Evolutionary conservation across 345 rosid genomes (phyloP), one percentile per base, ranked within the genome.

Genomic region (Mercurialis annua): DNA sequence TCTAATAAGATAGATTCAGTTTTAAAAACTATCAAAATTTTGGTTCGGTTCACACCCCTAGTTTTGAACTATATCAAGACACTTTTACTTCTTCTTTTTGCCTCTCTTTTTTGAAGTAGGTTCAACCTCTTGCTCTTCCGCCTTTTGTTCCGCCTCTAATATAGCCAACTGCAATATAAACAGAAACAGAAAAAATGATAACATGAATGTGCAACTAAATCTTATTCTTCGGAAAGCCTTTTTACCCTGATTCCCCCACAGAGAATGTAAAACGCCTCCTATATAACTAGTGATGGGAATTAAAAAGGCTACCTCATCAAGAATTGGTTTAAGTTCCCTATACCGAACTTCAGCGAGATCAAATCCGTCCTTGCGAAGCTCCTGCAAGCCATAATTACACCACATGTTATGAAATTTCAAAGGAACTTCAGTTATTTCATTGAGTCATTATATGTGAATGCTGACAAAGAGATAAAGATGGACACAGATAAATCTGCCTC

Each of bases 291-390:
- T 18, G 44, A 64, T 64, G n/a, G 43, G 58, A 26, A 18, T 56
- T 38, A 40, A 67, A 40, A 40, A 20, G 59, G 40, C 74, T 58
- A 93, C 97, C 96, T 93, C 98, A 50, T 93, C 97, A 11, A 93
- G 89, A 80, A 93, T 75, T 33, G 97, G 97, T 78, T 93, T 88
- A 49, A 93, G 96, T 76, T 93, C 98, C 68, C 78, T 76, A 71
- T 88, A 90, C 46, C 96, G 87, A 73, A 83, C 81, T 66, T 90
- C 88, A 23, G 98, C 97, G 17, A 93, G 96, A 77, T 90, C 97
- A 74, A 93, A 93, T 42, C 97, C 98, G 78, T 93, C 98, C 75
- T 83, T 93, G 5, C 97, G 89, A 64, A 90, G 88, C 82, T 93
- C 98, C 97, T 93, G 84, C 48, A 36, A 67, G 47, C 29, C 49